These are phyloP conservation scores for Zymoseptoria passerinii DNA, from an alignment of 2,329 filamentous ascomycete species.

Conservation along the genomic window DNA sequence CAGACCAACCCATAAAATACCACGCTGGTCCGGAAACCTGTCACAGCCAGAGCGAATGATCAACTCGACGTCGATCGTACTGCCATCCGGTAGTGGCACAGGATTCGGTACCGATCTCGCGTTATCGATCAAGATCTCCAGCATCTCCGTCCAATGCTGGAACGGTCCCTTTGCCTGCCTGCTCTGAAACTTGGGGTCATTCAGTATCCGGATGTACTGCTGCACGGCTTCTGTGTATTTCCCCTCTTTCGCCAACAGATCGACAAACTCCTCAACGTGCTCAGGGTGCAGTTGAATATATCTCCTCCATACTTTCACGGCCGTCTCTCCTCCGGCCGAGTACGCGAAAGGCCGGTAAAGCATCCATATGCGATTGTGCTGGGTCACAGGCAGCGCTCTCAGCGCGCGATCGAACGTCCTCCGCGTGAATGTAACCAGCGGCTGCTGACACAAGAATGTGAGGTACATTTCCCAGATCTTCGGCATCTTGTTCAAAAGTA, in stretches of 20 bases:
- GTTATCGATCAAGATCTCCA: conserved; percentile 85
- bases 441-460: conserved; percentile 79
- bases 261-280: conserved; percentile 89
- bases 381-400: conserved; percentile 82
- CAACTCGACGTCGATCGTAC: conserved; percentile 79
- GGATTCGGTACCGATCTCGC: conserved; percentile 53
- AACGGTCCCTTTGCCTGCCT: conserved; percentile 92
- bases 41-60: conserved; percentile 89
- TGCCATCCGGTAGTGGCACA: conserved; percentile 70
- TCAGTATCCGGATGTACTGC: conserved; percentile 83
- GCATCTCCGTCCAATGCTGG: conserved; percentile 96
- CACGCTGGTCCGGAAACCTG: conserved; percentile 85
- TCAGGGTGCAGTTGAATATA: conserved; percentile 98
- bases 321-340: conserved; percentile 80
- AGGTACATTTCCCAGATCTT: conserved; percentile 98
- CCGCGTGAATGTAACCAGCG: conserved; percentile 78
- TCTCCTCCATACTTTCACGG: conserved; percentile 84
- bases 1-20: conserved; percentile 88
- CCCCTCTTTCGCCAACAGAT: conserved; percentile 70
- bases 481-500: conserved; percentile 97
- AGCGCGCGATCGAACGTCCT: conserved; percentile 87
- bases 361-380: conserved; percentile 92
- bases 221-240: conserved; percentile 86
- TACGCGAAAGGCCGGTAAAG: conserved; percentile 86
- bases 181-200: conserved; percentile 83